These are phyloP conservation scores for Athelia sp. DNA, from an alignment of 1,284 basidiomycete genomes.

Conservation along the genomic window DNA sequence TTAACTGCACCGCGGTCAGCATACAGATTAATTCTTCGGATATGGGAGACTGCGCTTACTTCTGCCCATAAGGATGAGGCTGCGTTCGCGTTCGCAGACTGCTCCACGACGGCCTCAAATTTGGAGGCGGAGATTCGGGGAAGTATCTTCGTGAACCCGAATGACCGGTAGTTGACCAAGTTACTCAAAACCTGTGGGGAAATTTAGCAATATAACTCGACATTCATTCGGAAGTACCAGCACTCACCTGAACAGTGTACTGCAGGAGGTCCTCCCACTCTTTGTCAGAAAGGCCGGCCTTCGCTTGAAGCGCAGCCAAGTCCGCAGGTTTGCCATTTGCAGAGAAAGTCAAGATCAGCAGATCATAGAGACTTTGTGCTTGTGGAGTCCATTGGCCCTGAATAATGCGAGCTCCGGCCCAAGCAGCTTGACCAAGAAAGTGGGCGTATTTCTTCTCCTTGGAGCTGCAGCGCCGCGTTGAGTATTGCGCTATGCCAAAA, in stretches of 20 bases:
- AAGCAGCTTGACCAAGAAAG: constrained; percentile 58
- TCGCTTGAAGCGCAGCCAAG: constrained; percentile 45
- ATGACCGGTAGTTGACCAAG: constrained; percentile 73
- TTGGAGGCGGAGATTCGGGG: constrained; percentile 59
- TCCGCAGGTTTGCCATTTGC: constrained; percentile 47
- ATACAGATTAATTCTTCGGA: too few species aligned
- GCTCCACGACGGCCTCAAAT: constrained; percentile 60
- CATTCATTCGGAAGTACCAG: background rate
- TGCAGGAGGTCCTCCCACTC: constrained; percentile 70
- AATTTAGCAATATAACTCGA: constrained; percentile 3
- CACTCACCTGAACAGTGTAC: constrained; percentile 64
- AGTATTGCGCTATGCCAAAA: constrained; percentile 1
- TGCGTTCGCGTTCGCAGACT: constrained; percentile 50
- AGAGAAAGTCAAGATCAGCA: constrained; percentile 66
- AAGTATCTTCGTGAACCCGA: constrained; percentile 81
- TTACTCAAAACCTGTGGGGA: constrained; percentile 37
- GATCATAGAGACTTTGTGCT: constrained; percentile 55
- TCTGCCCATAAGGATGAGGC: constrained; percentile 52
- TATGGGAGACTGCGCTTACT: too few species aligned
- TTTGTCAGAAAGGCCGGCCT: constrained; percentile 45
- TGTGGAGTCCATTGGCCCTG: constrained; percentile 77
- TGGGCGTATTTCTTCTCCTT: constrained; percentile 77
- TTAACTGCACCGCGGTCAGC: constrained; percentile 26
- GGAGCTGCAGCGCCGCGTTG: constrained; percentile 31
- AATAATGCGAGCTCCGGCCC: constrained; percentile 80